Evolutionary conservation across 192 early-diverging fungal genomes (phyloP).

Genomic region (Dispira simplex): DNA sequence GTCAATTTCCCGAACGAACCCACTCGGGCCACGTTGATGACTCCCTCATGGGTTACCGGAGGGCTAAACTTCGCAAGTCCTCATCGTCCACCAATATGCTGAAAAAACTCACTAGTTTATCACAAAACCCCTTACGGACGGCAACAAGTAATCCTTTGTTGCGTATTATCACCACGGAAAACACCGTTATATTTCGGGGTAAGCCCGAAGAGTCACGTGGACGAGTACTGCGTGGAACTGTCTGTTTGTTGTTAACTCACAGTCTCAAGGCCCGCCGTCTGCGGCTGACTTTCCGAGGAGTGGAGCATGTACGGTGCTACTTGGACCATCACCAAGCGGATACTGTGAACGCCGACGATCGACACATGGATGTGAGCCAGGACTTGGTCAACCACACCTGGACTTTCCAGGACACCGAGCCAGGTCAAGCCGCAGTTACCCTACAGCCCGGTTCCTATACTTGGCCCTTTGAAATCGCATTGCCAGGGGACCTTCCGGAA

Average conservation of each 20-base stretch:
- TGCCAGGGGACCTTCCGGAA: conserved; percentile 7
- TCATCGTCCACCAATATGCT: not conserved
- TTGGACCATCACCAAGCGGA: not conserved
- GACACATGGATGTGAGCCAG: not conserved
- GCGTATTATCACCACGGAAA: conserved; percentile 11
- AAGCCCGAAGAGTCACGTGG: not conserved
- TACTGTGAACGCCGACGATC: not conserved
- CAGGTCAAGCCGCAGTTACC: not conserved
- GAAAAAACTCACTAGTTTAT: not conserved
- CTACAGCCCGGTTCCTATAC: conserved; percentile 4
- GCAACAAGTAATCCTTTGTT: not conserved
- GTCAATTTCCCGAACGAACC: not conserved
- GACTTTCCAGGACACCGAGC: not conserved
- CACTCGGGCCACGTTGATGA: not conserved
- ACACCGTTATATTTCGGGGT: conserved; percentile 4
- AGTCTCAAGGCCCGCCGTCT: not conserved
- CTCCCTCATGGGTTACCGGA: not conserved
- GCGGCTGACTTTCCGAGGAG: not conserved
- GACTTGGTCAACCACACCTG: conserved; percentile 4
- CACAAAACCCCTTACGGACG: not conserved
- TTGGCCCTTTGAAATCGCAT: conserved; percentile 10
- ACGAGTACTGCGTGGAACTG: conserved; percentile 7
- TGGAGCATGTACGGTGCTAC: conserved; percentile 1
- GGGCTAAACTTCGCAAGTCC: not conserved
- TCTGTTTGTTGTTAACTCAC: not conserved